A percentile compares a stretch with the other conserved stretches of the same genome.
These are phyloP conservation scores for Teratosphaeria zuluensis DNA, from an alignment of 2,329 filamentous ascomycete species.

Conservation along the genomic window DNA sequence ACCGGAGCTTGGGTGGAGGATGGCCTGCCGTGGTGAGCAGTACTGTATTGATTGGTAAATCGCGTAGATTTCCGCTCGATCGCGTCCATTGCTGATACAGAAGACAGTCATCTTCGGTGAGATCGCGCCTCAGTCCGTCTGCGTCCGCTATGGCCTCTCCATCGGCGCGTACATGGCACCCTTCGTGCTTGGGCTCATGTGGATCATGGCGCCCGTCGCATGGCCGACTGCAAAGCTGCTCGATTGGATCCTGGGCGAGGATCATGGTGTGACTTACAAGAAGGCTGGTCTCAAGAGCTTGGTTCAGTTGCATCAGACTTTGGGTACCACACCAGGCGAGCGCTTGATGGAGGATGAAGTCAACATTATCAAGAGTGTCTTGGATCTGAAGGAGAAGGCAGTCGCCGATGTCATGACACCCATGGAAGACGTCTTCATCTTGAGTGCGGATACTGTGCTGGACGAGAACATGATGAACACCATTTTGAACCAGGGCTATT, in stretches of 20 bases:
- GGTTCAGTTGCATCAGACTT: slow-evolving; percentile 84
- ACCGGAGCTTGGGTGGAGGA: slow-evolving; percentile 85
- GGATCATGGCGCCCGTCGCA: slow-evolving; percentile 75
- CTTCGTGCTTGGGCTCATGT: slow-evolving; percentile 82
- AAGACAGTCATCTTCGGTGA: slow-evolving; percentile 88
- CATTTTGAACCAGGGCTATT: slow-evolving; percentile 89
- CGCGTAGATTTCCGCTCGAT: background rate
- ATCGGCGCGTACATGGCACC: slow-evolving; percentile 93
- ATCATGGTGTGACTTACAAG: slow-evolving; percentile 95
- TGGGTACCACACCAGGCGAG: slow-evolving; percentile 73
- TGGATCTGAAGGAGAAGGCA: slow-evolving; percentile 92
- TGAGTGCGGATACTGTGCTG: slow-evolving; percentile 88
- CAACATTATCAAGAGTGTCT: slow-evolving; percentile 92
- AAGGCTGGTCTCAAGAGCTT: slow-evolving; percentile 95
- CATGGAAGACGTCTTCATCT: slow-evolving; percentile 92
- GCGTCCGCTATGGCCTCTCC: slow-evolving; percentile 87
- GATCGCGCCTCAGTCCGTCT: slow-evolving; percentile 89
- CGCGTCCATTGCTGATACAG: background rate
- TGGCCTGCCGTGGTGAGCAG: slow-evolving; percentile 90
- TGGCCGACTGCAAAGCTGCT: slow-evolving; percentile 95
- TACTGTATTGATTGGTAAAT: slow-evolving; percentile 81
- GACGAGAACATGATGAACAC: slow-evolving; percentile 92
- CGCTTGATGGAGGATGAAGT: slow-evolving; percentile 95
- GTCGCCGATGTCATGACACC: slow-evolving; percentile 97
- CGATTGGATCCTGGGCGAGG: slow-evolving; percentile 83